Conservation (phyloP, 306 rosid species). For the Senna siamea region DNA sequence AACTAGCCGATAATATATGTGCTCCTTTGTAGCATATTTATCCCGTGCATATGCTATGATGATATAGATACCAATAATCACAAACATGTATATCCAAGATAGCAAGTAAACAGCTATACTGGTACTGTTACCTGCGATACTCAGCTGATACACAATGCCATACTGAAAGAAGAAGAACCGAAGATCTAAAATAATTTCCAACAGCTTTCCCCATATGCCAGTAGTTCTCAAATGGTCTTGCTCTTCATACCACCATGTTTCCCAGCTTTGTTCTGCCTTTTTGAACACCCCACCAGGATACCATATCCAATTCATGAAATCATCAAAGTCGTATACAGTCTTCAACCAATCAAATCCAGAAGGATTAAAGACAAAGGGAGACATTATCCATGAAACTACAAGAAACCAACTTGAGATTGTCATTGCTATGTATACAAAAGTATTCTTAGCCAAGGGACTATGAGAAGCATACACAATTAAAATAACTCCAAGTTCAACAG, state of each 20-base stretch:
- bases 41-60: conserved; percentile 69
- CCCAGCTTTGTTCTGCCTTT: conserved; percentile 88
- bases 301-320: conserved; percentile 87
- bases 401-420: conserved; percentile 86
- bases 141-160: conserved; percentile 81
- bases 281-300: conserved; percentile 68
- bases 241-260: conserved; percentile 94
- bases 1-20: conserved; percentile 77
- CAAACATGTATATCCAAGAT: conserved; percentile 84
- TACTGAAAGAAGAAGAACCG: conserved; percentile 99
- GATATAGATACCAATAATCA: conserved; percentile 67
- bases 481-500: conserved; percentile 86
- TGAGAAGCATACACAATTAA: conserved; percentile 75
- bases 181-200: conserved; percentile 91
- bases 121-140: conserved; percentile 41
- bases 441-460: conserved; percentile 53
- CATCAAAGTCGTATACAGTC: conserved; percentile 88
- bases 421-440: conserved; percentile 76
- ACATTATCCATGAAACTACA: conserved; percentile 90
- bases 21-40: conserved; percentile 78
- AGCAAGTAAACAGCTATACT: conserved; percentile 83
- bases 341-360: conserved; percentile 99
- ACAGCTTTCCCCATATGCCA: conserved; percentile 94
- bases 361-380: conserved; percentile 91
- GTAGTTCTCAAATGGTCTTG: conserved; percentile 90